Percentiles rank a stretch among this genome's conserved stretches.
phyloP scores from a whole-genome alignment of 805 yeast species.

The Ogataea philodendri region DNA sequence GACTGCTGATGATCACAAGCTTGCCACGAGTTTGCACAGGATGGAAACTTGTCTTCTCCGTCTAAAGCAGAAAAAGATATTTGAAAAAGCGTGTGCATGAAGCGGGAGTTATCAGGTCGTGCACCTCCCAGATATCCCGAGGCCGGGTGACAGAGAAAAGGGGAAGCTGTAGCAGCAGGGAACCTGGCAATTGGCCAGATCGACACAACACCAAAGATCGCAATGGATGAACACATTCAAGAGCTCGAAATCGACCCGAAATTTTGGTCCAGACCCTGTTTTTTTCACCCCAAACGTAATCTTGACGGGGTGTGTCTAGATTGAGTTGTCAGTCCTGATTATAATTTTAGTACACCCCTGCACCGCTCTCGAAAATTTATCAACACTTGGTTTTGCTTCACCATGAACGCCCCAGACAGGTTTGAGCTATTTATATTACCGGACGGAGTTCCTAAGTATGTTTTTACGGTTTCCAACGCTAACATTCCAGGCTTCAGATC shows the following conservation, averaged over 20 bases:
- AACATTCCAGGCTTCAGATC: constrained; percentile 58
- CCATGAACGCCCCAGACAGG: constrained; percentile 98
- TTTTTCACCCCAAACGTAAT: too few species aligned
- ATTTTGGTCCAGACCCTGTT: too few species aligned
- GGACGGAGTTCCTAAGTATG: constrained; percentile 94
- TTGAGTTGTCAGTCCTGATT: too few species aligned
- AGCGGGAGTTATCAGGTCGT: constrained; percentile 16
- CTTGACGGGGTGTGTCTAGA: too few species aligned
- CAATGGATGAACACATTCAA: too few species aligned
- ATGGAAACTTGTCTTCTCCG: constrained; percentile 11
- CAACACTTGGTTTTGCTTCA: constrained; percentile 14
- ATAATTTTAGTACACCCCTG: constrained; percentile 12
- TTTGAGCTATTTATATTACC: constrained; percentile 94
- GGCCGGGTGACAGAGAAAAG: constrained; percentile 19
- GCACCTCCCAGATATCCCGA: constrained; percentile 7
- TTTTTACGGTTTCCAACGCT: neutral
- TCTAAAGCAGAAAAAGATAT: constrained; percentile 11
- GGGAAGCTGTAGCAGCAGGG: too few species aligned
- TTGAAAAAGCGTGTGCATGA: constrained; percentile 12
- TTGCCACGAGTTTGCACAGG: constrained; percentile 4
- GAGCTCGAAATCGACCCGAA: too few species aligned
- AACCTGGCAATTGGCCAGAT: too few species aligned
- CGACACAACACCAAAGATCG: too few species aligned
- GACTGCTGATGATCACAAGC: constrained; percentile 5
- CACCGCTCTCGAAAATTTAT: constrained; percentile 12